Evolutionary conservation across 768 basidiomycete species (phyloP), one percentile per base, ranked within the genome.

Genomic region (Suillus subaureus): DNA sequence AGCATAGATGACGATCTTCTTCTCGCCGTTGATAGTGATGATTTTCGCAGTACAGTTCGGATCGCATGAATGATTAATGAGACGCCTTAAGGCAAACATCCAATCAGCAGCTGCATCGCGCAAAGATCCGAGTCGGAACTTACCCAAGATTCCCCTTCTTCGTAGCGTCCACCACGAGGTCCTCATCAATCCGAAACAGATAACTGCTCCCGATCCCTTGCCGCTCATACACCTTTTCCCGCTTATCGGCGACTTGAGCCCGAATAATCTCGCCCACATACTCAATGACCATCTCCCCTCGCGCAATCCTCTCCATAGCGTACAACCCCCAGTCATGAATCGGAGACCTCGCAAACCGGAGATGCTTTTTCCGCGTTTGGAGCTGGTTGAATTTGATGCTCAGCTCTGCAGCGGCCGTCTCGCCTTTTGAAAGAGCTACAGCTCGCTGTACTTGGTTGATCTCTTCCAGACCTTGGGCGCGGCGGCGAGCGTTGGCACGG

Each of bases 1-100:
- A 39, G 97, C 97, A 76, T 99, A 99, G 61, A 99, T 99, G 74
- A 99, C 97, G 72, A 99, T 99, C 86, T 97, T 96, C 85, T 96
- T 96, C 80, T 92, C 93, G 52, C 92, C 90, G 72, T 84, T 95
- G 76, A 95, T 93, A 68, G 91, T 93, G 70, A 94, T 94, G 73
- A 93, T 94, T 81, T 93, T 94, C 51, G 93, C 93, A 12, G 89
- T 94, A 73, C 93, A 93, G 68, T 93, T 94, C 16, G 97, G 97
- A 72, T 96, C 94, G 74, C 97, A 99, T 52, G 96, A 98, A 72
- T 99, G 97, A 77, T 99, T 99, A 78, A 99, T 99, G 72, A 99
- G 80, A 55, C 97, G 96, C 64, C 97, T 97, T 67, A 65, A 61
- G 23, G 3, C 5, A 66, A 51, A 35, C 13, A 69, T 69, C 66